Evolutionary conservation across 2,329 filamentous ascomycete species (phyloP), one percentile per base, ranked within the genome.

Genomic region (Fusarium sterilihyphosum): DNA sequence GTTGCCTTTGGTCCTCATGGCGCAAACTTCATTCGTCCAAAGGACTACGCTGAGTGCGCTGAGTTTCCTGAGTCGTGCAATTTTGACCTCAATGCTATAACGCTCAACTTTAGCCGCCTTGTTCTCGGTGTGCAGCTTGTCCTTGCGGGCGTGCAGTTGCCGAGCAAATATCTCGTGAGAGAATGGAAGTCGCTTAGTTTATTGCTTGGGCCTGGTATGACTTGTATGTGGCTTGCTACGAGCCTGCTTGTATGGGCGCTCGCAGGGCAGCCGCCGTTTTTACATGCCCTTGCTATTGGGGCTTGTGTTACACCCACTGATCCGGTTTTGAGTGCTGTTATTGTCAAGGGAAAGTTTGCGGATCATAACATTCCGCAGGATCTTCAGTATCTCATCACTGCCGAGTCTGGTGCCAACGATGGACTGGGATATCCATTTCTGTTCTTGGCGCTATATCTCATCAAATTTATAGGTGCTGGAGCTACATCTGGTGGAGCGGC

Each of bases 271-370:
- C 85, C 96, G 22, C 86, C 86, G 37, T 93, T 96, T 73, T 86
- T 98, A 5, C 92, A 96, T 74, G 93, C 95, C 0, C 86, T 98
- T 17, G 93, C 92, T 22, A 86, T 97, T 17, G 95, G 91, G 3
- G 93, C 95, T 2, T 97, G 95, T 78, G 91, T 98, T n/a, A 96
- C 95, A 6, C 95, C 95, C 0, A 98, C 95, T 0, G 95, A 98
- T 78, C 95, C 95, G 0, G 91, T 98, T 3, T 83, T 98, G 43
- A 96, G 93, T 22, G 96, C 96, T 73, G 93, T 93, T 6, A 97
- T 98, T 65, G 94, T 98, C 52, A 98, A 98, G 84, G 95, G 95
- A 38, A 95, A 94, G 77, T 98, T 97, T 80, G 95, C 95, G 2
- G 95, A 98, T 78, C 92, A 95, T 78, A 96, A 98, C 80, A 92